phyloP scores from a whole-genome alignment of 2,329 filamentous ascomycete species.

The Hymenoscyphus salicellus region DNA sequence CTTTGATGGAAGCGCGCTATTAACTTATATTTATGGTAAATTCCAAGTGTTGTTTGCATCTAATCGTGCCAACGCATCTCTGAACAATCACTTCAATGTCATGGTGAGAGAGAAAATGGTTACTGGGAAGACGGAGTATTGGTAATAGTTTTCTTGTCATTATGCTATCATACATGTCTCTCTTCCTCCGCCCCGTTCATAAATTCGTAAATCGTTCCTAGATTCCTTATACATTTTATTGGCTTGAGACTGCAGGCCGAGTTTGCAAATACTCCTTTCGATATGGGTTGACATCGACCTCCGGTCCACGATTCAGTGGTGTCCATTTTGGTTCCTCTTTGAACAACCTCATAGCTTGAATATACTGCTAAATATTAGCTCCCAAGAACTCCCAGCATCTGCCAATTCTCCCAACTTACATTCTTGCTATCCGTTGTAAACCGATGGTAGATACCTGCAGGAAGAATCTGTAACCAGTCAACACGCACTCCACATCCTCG shows the following conservation, averaged over 20 bases:
- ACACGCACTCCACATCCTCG: slow-evolving; percentile 7
- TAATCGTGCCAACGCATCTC: too few species aligned
- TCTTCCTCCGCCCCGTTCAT: not conserved
- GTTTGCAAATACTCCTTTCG: slow-evolving; percentile 70
- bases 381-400: slow-evolving; percentile 3
- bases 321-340: slow-evolving; percentile 99
- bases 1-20: too few species aligned
- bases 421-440: slow-evolving; percentile 93
- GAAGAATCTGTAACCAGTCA: slow-evolving; percentile 59
- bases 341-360: slow-evolving; percentile 94
- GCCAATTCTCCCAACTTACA: slow-evolving; percentile 52
- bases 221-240: not conserved
- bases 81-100: too few species aligned
- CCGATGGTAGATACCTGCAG: slow-evolving; percentile 92
- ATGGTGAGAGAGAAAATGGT: too few species aligned
- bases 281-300: slow-evolving; percentile 75
- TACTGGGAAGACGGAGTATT: not conserved
- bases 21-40: too few species aligned
- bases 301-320: slow-evolving; percentile 74
- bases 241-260: slow-evolving; percentile 17
- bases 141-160: not conserved
- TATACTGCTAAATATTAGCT: slow-evolving; percentile 59
- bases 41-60: too few species aligned
- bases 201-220: not conserved
- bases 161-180: not conserved